phyloP scores from a whole-genome alignment of 768 basidiomycete genomes.

The Tephrocybe sp. region DNA sequence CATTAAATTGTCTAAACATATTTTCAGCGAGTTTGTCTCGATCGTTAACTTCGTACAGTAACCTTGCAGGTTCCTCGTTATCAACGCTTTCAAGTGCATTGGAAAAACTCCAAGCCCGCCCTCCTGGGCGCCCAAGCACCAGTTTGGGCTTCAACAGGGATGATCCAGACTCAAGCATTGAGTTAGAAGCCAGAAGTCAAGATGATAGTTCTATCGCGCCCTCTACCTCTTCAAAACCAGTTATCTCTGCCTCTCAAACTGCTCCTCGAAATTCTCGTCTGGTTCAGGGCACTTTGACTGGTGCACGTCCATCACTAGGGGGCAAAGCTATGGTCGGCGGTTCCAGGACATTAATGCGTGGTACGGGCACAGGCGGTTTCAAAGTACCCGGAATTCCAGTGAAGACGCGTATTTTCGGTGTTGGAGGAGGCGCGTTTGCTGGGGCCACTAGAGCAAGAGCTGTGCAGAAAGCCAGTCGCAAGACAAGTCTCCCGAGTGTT shows the following conservation, averaged over 20 bases:
- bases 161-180: constrained; percentile 24
- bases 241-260: constrained; percentile 3
- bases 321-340: constrained; percentile 15
- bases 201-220: constrained; percentile 10
- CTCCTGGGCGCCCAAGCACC: constrained; percentile 65
- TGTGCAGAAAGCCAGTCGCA: constrained; percentile 41
- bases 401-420: constrained; percentile 19
- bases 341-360: constrained; percentile 17
- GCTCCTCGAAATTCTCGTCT: not conserved
- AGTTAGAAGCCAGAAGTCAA: constrained; percentile 11
- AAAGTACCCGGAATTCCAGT: constrained; percentile 9
- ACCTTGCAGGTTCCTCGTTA: constrained; percentile 42
- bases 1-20: not conserved
- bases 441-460: constrained; percentile 26
- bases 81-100: constrained; percentile 65
- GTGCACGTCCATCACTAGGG: constrained; percentile 10
- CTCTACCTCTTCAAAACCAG: not conserved
- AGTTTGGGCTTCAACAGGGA: constrained; percentile 63
- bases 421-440: constrained; percentile 13
- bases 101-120: constrained; percentile 65
- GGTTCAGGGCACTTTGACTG: constrained; percentile 10
- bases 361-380: constrained; percentile 8
- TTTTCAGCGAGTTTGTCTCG: constrained; percentile 20
- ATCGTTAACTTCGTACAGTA: constrained; percentile 22
- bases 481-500: constrained; percentile 44